Evolutionary conservation across 2,329 filamentous ascomycete species (phyloP).

Genomic region (Penicillium rolfsii): DNA sequence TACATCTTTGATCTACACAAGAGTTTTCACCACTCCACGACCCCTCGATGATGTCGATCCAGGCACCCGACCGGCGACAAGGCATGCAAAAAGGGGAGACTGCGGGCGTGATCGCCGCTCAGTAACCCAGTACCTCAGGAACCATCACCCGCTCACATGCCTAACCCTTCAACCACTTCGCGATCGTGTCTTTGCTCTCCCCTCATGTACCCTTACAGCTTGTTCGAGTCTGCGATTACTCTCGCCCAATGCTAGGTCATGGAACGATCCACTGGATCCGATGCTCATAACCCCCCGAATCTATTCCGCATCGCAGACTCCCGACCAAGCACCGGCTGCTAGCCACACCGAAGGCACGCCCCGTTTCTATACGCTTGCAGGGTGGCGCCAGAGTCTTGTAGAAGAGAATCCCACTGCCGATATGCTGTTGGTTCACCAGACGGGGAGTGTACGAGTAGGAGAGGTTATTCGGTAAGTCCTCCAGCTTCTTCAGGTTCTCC

Average conservation of each 20-base stretch:
- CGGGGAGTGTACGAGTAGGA: constrained; percentile 89
- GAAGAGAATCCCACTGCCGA: constrained; percentile 32
- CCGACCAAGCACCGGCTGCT: constrained; percentile 34
- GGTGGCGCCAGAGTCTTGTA: constrained; percentile 37
- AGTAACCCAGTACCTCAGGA: not conserved
- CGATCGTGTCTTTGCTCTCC: not conserved
- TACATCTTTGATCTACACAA: not conserved
- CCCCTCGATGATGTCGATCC: not conserved
- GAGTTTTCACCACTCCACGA: not conserved
- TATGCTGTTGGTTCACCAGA: constrained; percentile 91
- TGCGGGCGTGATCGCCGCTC: not conserved
- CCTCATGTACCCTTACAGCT: not conserved
- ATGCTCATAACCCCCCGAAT: constrained; percentile 51
- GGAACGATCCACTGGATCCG: constrained; percentile 30
- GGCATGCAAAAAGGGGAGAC: not conserved
- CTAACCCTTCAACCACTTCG: constrained; percentile 5
- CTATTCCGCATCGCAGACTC: constrained; percentile 46
- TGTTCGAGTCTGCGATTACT: not conserved
- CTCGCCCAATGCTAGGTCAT: constrained; percentile 19
- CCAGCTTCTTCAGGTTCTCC: not conserved
- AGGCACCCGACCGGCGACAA: not conserved
- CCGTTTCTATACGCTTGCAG: constrained; percentile 39
- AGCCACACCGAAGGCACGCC: constrained; percentile 28
- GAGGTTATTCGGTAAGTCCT: constrained; percentile 78
- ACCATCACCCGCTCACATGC: constrained; percentile 2